Conservation (phyloP, 768 basidiomycete genomes). For the Boletus rubescentipes region DNA sequence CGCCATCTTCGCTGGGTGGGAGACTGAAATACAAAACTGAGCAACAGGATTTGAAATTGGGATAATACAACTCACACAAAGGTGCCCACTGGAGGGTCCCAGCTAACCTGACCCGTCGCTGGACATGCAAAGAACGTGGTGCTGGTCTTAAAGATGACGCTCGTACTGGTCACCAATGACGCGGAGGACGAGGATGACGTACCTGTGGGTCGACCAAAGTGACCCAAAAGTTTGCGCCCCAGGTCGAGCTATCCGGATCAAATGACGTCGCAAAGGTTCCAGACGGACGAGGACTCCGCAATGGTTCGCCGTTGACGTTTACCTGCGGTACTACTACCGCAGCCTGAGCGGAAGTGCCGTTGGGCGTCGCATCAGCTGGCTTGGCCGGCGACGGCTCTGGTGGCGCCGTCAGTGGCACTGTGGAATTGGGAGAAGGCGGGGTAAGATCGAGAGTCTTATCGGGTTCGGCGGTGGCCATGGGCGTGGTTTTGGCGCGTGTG, state of each 20-base stretch:
- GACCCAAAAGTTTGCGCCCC: constrained; percentile 95
- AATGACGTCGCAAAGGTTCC: constrained; percentile 14
- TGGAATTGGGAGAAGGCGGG: constrained; percentile 2
- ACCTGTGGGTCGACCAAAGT: constrained; percentile 91
- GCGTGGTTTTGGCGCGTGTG: constrained; percentile 7
- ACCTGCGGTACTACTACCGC: constrained; percentile 33
- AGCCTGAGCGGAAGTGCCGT: constrained; percentile 9
- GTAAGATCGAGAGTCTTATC: constrained; percentile 30
- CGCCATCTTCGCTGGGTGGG: constrained; percentile 80
- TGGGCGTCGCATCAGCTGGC: constrained; percentile 5
- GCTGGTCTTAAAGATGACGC: constrained; percentile 40
- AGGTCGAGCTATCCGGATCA: constrained; percentile 48
- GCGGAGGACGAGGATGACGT: constrained; percentile 27
- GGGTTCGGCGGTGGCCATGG: constrained; percentile 24
- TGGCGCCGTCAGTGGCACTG: neutral
- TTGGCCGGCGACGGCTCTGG: constrained; percentile 9
- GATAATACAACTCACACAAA: constrained; percentile 63
- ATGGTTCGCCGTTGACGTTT: constrained; percentile 35
- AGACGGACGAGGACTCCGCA: constrained; percentile 34
- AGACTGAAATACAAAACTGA: constrained; percentile 46
- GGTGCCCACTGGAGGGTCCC: constrained; percentile 88
- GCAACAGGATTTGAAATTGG: constrained; percentile 16
- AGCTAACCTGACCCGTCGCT: constrained; percentile 86
- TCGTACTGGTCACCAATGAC: constrained; percentile 9
- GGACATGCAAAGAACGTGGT: constrained; percentile 91